A percentile compares a stretch with the other conserved stretches of the same genome.
phyloP scores from a whole-genome alignment of 2,329 filamentous ascomycete species.

The Ophiostoma sp. region DNA sequence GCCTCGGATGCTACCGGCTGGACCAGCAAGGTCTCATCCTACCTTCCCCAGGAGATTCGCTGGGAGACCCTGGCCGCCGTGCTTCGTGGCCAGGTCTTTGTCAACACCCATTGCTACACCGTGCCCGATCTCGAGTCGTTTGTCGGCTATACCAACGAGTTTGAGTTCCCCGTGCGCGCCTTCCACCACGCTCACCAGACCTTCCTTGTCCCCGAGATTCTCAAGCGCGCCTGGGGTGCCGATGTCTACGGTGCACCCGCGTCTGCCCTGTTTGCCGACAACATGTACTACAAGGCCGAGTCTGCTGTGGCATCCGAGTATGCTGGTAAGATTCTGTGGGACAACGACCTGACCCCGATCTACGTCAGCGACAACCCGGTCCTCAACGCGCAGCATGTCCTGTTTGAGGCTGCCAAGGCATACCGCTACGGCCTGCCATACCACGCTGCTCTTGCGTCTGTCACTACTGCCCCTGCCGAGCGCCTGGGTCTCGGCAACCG shows the following conservation, averaged over 20 bases:
- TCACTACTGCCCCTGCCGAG: conserved; percentile 55
- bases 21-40: conserved; percentile 49
- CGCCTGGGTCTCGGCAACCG: conserved; percentile 53
- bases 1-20: conserved; percentile 56
- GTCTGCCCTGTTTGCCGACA: conserved; percentile 54
- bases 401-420: conserved; percentile 59
- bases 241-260: conserved; percentile 27
- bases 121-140: conserved; percentile 64
- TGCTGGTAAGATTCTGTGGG: conserved; percentile 61
- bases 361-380: conserved; percentile 70
- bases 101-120: conserved; percentile 69
- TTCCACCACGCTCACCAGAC: conserved; percentile 68
- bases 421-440: conserved; percentile 58
- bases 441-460: conserved; percentile 53
- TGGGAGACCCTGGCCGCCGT: conserved; percentile 61
- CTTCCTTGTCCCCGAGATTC: conserved; percentile 59
- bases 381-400: conserved; percentile 62
- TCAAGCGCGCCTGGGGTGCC: conserved; percentile 51
- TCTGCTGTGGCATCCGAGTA: conserved; percentile 59
- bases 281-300: conserved; percentile 66
- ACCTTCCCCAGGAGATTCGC: conserved; percentile 57
- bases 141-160: conserved; percentile 66
- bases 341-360: conserved; percentile 58
- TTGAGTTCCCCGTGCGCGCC: conserved; percentile 59
- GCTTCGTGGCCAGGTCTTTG: conserved; percentile 60